Base-by-base conservation (phyloP, 2,329 filamentous ascomycete genomes). In the Coniochaeta ligniaria region DNA sequence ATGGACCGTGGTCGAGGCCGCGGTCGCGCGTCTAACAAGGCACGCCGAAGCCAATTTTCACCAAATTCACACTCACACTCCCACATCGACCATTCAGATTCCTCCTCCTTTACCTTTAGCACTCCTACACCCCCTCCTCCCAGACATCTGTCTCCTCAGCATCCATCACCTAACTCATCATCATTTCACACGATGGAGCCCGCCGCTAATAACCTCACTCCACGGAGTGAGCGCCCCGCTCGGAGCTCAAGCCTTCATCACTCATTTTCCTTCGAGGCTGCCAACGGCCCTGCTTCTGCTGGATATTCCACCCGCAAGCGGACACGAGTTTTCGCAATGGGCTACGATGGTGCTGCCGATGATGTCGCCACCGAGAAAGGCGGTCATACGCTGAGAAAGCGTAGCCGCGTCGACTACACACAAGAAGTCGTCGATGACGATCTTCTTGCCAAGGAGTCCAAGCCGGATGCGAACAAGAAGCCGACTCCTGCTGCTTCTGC, bases 401-500 rank as follows among this genome's bases (percentile, higher is more conserved):
- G 83, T 59, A 74, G 80, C 58, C 81, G 81, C 61, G 76, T 85
- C 63, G 82, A 85, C 70, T 85, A 85, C 74, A 81, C 80, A 36
- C 80, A 83, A 22, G 76, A 80, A 63, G 77, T 79, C 60, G 80
- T 83, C 62, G 81, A 84, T 50, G 71, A 76, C 33, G 67, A 70
- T 11, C 36, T 62, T 12, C 60, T 64, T 22, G 65, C 65, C 33
- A 63, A 66, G 54, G 62, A 62, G 31, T 56, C 65, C 28, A 69
- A 70, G 36, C 43, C 64, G 24, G 70, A 70, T 2, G 28, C 61
- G 26, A 47, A 59, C 3, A 59, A 57, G 61, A 67, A 64, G 57
- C 36, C 65, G 6, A 59, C 58, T 7, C 20, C 57, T 31, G 63
- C 62, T 3, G 60, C 68, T 6, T 57, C 54, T 72, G 70, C 70